Evolutionary conservation across 805 yeast species (phyloP).

Genomic region (Cyberlindnera euphorbiiphila): DNA sequence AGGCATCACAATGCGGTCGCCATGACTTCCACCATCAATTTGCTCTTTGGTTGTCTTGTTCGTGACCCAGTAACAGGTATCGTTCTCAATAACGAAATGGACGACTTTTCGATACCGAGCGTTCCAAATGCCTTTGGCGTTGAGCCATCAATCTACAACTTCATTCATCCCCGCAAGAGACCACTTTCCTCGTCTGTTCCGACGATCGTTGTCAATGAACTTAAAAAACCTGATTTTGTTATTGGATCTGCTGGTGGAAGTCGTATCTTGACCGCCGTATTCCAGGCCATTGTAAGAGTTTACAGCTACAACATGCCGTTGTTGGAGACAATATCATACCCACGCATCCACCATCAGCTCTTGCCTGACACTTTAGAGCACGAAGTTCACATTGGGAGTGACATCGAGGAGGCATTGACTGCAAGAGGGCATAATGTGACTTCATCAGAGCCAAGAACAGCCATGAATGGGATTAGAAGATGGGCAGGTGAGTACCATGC

Average conservation of each 20-base stretch:
- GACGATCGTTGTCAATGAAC: constrained; percentile 51
- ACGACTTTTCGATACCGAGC: constrained; percentile 79
- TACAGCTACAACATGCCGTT: constrained; percentile 56
- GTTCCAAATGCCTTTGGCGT: constrained; percentile 73
- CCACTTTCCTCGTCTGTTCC: constrained; percentile 87
- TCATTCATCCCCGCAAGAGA: constrained; percentile 67
- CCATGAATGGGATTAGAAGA: constrained; percentile 52
- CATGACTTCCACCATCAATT: constrained; percentile 84
- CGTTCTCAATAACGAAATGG: constrained; percentile 87
- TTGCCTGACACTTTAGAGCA: constrained; percentile 65
- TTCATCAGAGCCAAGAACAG: constrained; percentile 44
- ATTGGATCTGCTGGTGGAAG: constrained; percentile 97
- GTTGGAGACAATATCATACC: constrained; percentile 68
- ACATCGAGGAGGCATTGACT: constrained; percentile 34
- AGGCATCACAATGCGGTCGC: constrained; percentile 70
- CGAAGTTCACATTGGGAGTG: constrained; percentile 50
- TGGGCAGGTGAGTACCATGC: constrained; percentile 48
- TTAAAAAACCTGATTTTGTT: constrained; percentile 54
- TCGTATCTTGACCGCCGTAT: constrained; percentile 74
- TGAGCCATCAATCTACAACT: constrained; percentile 77
- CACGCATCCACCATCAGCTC: constrained; percentile 87
- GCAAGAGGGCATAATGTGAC: constrained; percentile 48
- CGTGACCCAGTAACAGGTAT: constrained; percentile 82
- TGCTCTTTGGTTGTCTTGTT: constrained; percentile 77
- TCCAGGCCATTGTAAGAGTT: constrained; percentile 71